Evolutionary conservation across 192 early-diverging fungal genomes (phyloP).

Genomic region (Phycomyces blakesleeanus): DNA sequence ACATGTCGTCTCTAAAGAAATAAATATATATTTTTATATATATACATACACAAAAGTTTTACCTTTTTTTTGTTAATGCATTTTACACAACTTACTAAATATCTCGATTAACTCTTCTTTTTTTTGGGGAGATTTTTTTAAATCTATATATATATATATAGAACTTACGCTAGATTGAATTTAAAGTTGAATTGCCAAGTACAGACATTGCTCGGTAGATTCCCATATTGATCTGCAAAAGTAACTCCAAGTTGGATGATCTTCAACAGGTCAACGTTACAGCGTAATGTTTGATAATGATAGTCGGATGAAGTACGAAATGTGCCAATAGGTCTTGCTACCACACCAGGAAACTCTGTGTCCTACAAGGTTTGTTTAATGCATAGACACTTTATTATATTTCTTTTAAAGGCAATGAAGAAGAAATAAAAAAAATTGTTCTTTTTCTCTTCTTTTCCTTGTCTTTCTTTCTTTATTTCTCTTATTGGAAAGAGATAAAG

Average conservation of each 20-base stretch:
- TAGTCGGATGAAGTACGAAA: conserved; percentile 96
- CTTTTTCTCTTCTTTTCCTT: neutral
- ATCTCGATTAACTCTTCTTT: neutral
- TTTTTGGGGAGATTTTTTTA: too few species aligned
- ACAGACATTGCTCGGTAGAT: conserved; percentile 77
- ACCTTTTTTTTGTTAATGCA: neutral
- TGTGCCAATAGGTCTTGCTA: conserved; percentile 95
- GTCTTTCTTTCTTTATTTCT: neutral
- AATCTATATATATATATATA: too few species aligned
- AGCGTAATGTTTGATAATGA: conserved; percentile 95
- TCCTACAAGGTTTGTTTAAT: conserved; percentile 54
- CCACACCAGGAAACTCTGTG: conserved; percentile 99
- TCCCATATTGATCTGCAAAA: conserved; percentile 84
- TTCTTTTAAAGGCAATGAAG: too few species aligned
- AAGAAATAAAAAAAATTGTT: too few species aligned
- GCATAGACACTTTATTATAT: neutral
- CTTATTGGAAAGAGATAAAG: too few species aligned
- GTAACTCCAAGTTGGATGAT: conserved; percentile 99
- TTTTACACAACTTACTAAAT: conserved; percentile 15
- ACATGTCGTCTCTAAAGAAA: conserved; percentile 84
- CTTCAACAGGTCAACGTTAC: conserved; percentile 96
- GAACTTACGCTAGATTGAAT: conserved; percentile 77
- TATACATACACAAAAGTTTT: neutral
- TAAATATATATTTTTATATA: neutral
- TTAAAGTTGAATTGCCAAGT: conserved; percentile 99